Evolutionary conservation across 2,329 filamentous ascomycete genomes (phyloP).

Genomic region (Waltergamsia citrina): DNA sequence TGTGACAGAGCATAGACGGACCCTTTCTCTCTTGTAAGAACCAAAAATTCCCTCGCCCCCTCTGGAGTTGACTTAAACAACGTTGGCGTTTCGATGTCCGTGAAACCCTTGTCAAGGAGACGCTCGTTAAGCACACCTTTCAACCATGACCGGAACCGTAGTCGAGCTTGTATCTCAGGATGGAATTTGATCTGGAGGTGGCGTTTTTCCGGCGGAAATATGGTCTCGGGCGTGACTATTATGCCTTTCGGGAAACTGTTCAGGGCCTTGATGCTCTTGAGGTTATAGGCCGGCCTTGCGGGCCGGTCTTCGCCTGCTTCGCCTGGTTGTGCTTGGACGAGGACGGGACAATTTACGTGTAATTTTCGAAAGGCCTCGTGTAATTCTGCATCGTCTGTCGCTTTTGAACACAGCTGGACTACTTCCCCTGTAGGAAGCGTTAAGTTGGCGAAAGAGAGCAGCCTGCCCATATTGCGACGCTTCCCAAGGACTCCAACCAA

Average conservation of each 20-base stretch:
- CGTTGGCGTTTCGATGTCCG: slow-evolving; percentile 83
- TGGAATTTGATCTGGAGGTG: slow-evolving; percentile 82
- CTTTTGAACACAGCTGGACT: slow-evolving; percentile 34
- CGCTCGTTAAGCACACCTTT: slow-evolving; percentile 40
- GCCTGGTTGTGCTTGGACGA: slow-evolving; percentile 26
- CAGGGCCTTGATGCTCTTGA: slow-evolving; percentile 43
- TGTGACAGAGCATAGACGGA: slow-evolving; percentile 87
- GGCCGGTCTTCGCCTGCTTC: slow-evolving; percentile 10
- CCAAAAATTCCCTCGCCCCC: slow-evolving; percentile 87
- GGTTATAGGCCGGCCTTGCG: slow-evolving; percentile 45
- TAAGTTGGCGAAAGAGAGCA: slow-evolving; percentile 59
- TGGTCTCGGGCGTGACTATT: slow-evolving; percentile 63
- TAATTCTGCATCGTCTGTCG: slow-evolving; percentile 20
- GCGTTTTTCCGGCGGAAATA: slow-evolving; percentile 65
- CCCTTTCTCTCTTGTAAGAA: slow-evolving; percentile 70
- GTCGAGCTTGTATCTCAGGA: slow-evolving; percentile 51
- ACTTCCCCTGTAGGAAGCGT: slow-evolving; percentile 26
- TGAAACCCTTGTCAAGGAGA: slow-evolving; percentile 50
- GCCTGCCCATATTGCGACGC: slow-evolving; percentile 56
- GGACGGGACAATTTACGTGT: slow-evolving; percentile 42
- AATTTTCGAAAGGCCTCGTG: slow-evolving; percentile 35
- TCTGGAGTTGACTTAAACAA: slow-evolving; percentile 97
- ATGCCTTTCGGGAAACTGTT: slow-evolving; percentile 47
- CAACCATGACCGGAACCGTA: slow-evolving; percentile 60
- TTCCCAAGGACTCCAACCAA: slow-evolving; percentile 59